Evolutionary conservation across 2,329 filamentous ascomycete species (phyloP), one percentile per base, ranked within the genome.

Genomic region (Pyrenophora teres): DNA sequence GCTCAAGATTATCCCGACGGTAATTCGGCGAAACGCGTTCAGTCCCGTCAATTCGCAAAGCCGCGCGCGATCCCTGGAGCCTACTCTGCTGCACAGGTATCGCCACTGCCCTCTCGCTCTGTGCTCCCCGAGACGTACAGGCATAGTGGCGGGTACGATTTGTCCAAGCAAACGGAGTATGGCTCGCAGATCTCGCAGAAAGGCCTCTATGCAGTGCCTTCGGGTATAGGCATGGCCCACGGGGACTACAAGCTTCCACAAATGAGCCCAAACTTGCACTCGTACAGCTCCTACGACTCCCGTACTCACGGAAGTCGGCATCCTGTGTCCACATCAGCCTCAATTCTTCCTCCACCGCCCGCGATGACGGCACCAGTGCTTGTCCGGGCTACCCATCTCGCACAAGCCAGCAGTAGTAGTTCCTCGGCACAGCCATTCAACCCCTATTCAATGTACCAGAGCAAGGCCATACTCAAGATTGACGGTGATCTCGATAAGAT

Each of bases 401-500:
- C 84, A 46, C 80, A 82, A 7, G 65, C 75, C n/a, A 80, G 76
- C 18, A 30, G 40, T 59, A 71, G 80, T 15, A 54, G 78, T 43
- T 63, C 76, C 43, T 72, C 70, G 38, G 73, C 77, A 3, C 78
- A 80, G 13, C 70, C 73, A 1, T 74, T 92, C 75, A 90, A 92
- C 63, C 88, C 88, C 0, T 92, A 96, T 68, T 83, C 87, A 3
- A 83, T 93, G 60, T 93, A 92, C 68, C 87, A 90, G 13, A 71
- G 74, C 16, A 97, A 96, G 77, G 94, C 92, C 0, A 80, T 88
- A 15, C 79, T 97, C 25, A 91, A 94, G 67, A 88, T 97, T 53
- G 84, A 88, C 46, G 92, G 92, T 16, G 90, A 97, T 65, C 81
- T 99, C 40, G 86, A 92, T 44, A 78, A 81, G 6, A 97, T 97